Conservation (phyloP, 345 rosid genomes). For the Jatropha curcas region DNA sequence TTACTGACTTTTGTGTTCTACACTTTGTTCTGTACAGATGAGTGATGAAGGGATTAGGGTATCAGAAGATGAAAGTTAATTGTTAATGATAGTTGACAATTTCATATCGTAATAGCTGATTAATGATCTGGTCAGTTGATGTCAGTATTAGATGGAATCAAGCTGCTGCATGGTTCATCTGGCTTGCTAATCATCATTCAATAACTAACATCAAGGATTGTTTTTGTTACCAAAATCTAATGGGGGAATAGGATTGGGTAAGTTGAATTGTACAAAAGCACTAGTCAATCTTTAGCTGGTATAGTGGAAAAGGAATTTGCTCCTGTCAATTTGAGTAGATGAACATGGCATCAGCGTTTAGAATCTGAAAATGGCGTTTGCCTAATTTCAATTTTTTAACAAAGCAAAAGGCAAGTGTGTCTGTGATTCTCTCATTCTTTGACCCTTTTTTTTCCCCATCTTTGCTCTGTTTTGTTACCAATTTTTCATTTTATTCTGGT, state of each 20-base stretch:
- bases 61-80: conserved; percentile 6
- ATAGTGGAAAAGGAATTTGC: background rate
- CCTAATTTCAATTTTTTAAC: background rate
- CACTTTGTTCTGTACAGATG: conserved; percentile 22
- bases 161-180: background rate
- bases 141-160: background rate
- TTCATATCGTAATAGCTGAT: conserved; percentile 3
- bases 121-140: conserved; percentile 3
- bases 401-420: background rate
- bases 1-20: background rate
- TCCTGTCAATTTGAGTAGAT: background rate
- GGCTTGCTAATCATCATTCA: background rate
- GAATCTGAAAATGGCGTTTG: background rate
- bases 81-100: background rate
- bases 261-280: too few relatives aligned
- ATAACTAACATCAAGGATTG: conserved; percentile 7
- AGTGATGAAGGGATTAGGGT: conserved; percentile 22
- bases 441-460: background rate
- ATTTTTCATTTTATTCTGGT: background rate
- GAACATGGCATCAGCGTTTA: background rate
- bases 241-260: background rate
- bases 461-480: background rate
- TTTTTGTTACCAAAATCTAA: background rate
- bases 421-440: background rate
- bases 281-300: background rate